Base-by-base conservation (phyloP, 331 rosid genomes). In the Malus hybrid region DNA sequence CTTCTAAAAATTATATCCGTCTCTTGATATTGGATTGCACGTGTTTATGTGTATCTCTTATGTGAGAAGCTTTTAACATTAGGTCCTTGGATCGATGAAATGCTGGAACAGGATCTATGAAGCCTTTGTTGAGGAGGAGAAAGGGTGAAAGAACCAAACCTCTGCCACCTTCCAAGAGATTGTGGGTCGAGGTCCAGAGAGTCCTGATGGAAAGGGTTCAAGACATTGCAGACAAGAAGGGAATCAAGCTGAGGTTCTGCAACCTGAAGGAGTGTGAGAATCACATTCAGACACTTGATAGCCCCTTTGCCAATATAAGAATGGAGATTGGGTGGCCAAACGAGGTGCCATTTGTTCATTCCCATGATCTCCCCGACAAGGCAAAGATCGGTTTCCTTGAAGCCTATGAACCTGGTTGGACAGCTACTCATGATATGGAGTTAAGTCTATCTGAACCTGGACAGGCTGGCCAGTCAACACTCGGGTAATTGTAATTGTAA, bases 331-430 rank as follows among this genome's bases (percentile, higher is more conserved):
- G 96, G 68, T 94, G 97, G 99, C 99, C 99, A 11, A 87, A 82
- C 65, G 99, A 92, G 64, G 99, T 94, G 77, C 99, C 99, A 71
- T 94, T 94, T 76, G 99, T 94, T 57, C 99, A 94, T 82, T 97
- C 97, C 79, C 99, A 94, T 65, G 99, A 94, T 85, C 85, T 94
- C 64, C 99, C 99, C 34, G 90, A 92, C 57, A 92, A 92, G 85
- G 97, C 99, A 69, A 94, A 94, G 88, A 90, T 94, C 68, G 93
- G 93, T 77, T 94, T 94, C 78, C 97, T 92, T 39, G 99, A 92
- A 79, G 97, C 99, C 30, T 94, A 90, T 75, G 99, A 94, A 86
- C 99, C 99, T 71, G 99, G 97, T 85, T 94, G 99, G 99, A 83
- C 99, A 53, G 96, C 87, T 75, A 89, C 93, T 34, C 97, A 92